Evolutionary conservation across 495 filamentous ascomycete species (phyloP), one percentile per base, ranked within the genome.

Genomic region (Aspergillus sparsus): DNA sequence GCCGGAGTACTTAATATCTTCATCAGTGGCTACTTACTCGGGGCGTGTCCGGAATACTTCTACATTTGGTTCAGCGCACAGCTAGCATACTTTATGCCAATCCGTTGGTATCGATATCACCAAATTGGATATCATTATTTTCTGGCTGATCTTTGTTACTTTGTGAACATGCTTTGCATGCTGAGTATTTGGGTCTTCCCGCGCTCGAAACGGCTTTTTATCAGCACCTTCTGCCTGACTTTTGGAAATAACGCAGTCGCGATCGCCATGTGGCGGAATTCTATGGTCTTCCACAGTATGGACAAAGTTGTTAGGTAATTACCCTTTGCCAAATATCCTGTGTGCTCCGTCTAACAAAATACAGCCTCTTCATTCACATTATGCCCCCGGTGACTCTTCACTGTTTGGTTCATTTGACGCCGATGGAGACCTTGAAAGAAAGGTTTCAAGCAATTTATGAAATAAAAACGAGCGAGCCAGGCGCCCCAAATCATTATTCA

Each of bases 211-310:
- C 86, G 94, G 50, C 80, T 98, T 13, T 93, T 98, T 71, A 96
- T 96, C 63, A 88, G 91, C 63, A 89, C 92, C 11, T 98, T 90
- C 72, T 98, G 94, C 65, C 80, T 98, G 55, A 89, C 92, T 15
- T 93, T 88, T 60, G 94, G 94, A 55, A 98, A 98, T 74, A 98
- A 98, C 70, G 94, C 94, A 49, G 87, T 95, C 51, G 94, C 94
- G 15, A 98, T 98, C 72, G 95, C 94, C 61, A 97, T 98, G 93
- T 98, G 94, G 94, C 86, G 94, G 57, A 98, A 98, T 71, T 96
- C 92, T 18, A 82, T 98, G 74, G 94, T 98, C 39, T 98, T 98
- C 77, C 94, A 98, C 75, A 93, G 89, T 60, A 85, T 98, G 73
- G 94, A 98, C 77, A 98, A 98, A 73, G 83, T 96, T 54, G 93